Conservation (phyloP, 148 eudicot genomes). For the Rhododendron williamsianum region DNA sequence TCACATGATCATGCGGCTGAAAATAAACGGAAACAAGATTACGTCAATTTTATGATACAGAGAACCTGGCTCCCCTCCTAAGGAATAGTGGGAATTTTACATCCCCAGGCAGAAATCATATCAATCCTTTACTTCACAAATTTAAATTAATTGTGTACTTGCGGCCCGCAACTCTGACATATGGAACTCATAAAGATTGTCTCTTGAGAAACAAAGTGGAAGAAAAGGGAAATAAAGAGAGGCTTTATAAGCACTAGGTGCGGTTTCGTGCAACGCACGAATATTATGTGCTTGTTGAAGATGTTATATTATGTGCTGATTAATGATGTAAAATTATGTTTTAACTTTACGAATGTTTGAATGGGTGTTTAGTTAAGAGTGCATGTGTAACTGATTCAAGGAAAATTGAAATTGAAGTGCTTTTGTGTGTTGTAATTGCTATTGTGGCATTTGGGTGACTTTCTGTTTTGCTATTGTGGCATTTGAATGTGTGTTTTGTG, state of each 20-base stretch:
- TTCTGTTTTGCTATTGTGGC: no score
- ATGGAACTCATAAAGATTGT: neutral
- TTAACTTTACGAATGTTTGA: no score
- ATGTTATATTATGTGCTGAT: no score
- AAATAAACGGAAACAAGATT: neutral
- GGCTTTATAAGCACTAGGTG: neutral
- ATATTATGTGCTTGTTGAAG: no score
- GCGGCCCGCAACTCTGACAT: neutral
- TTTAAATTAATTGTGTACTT: neutral
- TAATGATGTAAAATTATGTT: no score
- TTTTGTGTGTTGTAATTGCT: no score
- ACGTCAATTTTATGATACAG: neutral
- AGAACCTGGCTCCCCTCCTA: neutral
- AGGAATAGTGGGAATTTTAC: neutral
- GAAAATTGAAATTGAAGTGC: no score
- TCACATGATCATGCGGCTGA: neutral
- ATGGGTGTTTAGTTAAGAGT: no score
- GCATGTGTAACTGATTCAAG: no score
- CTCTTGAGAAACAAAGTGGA: neutral
- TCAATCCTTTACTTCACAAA: neutral
- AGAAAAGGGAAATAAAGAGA: neutral
- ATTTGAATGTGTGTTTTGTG: no score
- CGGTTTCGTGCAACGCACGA: no score
- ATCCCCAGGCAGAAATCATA: neutral
- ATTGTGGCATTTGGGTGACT: no score